Evolutionary conservation across 108 stramenopile species (phyloP).

Genomic region (Pseudonitzschia multistriata): DNA sequence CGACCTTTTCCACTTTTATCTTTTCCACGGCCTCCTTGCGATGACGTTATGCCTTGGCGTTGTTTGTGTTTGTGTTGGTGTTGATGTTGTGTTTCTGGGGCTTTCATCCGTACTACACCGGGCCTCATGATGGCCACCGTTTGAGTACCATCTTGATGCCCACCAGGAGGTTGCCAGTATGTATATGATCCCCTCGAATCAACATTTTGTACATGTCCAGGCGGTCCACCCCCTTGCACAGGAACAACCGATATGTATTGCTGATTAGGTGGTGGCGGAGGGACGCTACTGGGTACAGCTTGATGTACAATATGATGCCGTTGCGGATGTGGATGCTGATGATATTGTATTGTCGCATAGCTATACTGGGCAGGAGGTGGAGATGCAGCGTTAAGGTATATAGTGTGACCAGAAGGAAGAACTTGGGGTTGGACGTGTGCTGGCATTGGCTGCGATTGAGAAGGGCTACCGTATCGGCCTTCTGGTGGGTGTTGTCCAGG

Average conservation of each 20-base stretch:
- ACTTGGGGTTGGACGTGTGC: slow-evolving; percentile 27
- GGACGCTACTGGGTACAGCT: slow-evolving; percentile 1
- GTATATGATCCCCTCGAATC: slow-evolving; percentile 45
- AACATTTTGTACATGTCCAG: slow-evolving; percentile 13
- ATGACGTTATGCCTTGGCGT: not conserved
- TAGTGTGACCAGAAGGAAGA: slow-evolving; percentile 38
- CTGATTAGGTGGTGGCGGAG: slow-evolving; percentile 23
- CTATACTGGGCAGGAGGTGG: slow-evolving; percentile 44
- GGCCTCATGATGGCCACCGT: not conserved
- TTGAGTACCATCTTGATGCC: slow-evolving; percentile 13
- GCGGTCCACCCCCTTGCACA: slow-evolving; percentile 42
- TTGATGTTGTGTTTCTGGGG: slow-evolving; percentile 5
- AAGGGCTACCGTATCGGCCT: not conserved
- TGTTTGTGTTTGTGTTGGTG: slow-evolving; percentile 9
- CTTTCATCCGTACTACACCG: not conserved
- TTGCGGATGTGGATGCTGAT: slow-evolving; percentile 42
- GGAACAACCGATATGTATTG: slow-evolving; percentile 69
- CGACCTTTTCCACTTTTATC: slow-evolving; percentile 26
- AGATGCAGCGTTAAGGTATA: slow-evolving; percentile 52
- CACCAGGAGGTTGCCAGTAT: slow-evolving; percentile 48
- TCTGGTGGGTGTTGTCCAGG: slow-evolving; percentile 20
- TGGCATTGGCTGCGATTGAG: slow-evolving; percentile 26
- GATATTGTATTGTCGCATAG: slow-evolving; percentile 42
- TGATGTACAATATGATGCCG: slow-evolving; percentile 44
- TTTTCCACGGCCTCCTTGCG: slow-evolving; percentile 16